Percentiles rank a stretch among this genome's conserved stretches.
phyloP scores from a whole-genome alignment of 1,284 basidiomycete genomes.

The Microbotryum silenes-acaulis region DNA sequence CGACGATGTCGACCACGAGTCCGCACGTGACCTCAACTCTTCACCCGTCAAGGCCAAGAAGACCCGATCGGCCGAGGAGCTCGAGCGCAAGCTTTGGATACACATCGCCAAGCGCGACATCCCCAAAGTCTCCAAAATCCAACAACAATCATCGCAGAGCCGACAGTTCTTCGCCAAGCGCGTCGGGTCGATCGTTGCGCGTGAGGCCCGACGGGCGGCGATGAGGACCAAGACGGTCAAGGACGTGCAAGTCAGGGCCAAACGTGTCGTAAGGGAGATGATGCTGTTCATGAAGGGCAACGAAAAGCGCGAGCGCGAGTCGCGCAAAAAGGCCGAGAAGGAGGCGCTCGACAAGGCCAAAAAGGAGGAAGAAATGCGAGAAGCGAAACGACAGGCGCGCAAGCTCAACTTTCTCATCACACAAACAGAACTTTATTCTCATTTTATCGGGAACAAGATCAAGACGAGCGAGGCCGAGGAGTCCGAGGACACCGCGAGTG shows the following conservation, averaged over 20 bases:
- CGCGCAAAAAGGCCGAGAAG: conserved; percentile 87
- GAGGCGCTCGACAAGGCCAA: conserved; percentile 83
- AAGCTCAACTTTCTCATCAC: conserved; percentile 99
- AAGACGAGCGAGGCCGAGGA: conserved; percentile 92
- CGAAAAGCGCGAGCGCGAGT: conserved; percentile 89
- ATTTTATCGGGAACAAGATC: conserved; percentile 97
- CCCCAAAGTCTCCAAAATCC: conserved; percentile 29
- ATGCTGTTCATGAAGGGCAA: conserved; percentile 97
- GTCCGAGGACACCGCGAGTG: conserved; percentile 49
- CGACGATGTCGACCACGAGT: not conserved
- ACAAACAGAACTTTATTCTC: conserved; percentile 97
- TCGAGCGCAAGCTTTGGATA: conserved; percentile 30
- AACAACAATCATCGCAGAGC: conserved; percentile 15
- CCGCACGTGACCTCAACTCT: not conserved
- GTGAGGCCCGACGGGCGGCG: conserved; percentile 46
- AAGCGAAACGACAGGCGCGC: conserved; percentile 87
- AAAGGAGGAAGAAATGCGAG: conserved; percentile 92
- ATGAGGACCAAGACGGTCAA: conserved; percentile 75
- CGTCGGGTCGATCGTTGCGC: conserved; percentile 29
- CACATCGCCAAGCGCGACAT: conserved; percentile 34
- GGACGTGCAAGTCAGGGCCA: conserved; percentile 78
- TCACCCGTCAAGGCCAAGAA: conserved; percentile 1
- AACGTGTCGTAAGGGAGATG: conserved; percentile 75
- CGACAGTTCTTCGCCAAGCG: conserved; percentile 33
- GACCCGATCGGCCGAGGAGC: conserved; percentile 14